Base-by-base conservation (phyloP, 345 rosid species). In the Zanthoxylum bungeanum region DNA sequence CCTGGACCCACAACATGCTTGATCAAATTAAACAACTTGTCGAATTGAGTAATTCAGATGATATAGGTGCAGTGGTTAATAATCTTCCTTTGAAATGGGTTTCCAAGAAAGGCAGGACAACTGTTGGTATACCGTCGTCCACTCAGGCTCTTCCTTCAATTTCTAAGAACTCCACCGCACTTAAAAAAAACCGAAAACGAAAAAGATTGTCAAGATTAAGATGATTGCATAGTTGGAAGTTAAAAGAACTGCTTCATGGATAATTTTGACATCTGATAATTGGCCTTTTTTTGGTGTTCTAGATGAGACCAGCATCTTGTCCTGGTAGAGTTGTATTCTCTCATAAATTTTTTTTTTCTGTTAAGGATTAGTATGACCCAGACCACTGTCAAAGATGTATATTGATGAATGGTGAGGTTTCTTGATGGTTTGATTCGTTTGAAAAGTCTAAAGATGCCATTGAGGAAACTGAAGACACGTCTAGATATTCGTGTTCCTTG, bases 11-110 rank as follows among this genome's bases (percentile, higher is more conserved):
- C 44, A 93, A 89, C 85, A 90, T 90, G 91, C 82, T 86, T 34
- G 88, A 84, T 73, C 98, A 94, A 78, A 84, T 89, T 39, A 90
- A 84, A 80, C 93, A 89, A 71, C 84, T 86, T 21, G 96, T 89
- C 9, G 87, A 82, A 75, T 79, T 92, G 71, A 85, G 83, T 58
- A 74, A 77, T 71, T 79, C 91, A 55, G 75, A 73, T 24, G 86
- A 88, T 69, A 85, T 94, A 57, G 75, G 91, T 25, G 51, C 74
- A 6, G 88, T 94, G 64, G 92, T 94, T 33, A 82, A 79, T 7
- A 87, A 74, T 64, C 61, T 89, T 79, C 94, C 96, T 1, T 60
- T 87, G 80, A 85, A 85, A 83, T 93, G 98, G 98, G 85, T 77
- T 63, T 85, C 85, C 53, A 93, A 85, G 88, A 90, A 83, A 81